Evolutionary conservation across 306 rosid genomes (phyloP).

Genomic region (Quercus suber): DNA sequence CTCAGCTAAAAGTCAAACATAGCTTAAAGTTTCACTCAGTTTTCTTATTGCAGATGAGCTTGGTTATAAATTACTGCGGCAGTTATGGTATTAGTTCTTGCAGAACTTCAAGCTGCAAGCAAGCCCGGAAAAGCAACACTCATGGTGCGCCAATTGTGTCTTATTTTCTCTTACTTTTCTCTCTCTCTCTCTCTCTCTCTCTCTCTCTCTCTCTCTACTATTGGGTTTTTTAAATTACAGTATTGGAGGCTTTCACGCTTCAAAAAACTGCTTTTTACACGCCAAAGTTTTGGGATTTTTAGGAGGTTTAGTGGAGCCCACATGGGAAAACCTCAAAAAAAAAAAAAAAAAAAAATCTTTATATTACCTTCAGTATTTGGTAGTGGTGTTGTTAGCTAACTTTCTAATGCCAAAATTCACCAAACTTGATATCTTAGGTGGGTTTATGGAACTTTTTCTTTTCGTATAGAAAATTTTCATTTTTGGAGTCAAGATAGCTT

Average conservation of each 20-base stretch:
- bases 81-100: slow-evolving; percentile 14
- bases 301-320: not conserved
- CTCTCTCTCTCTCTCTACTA: not conserved
- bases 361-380: not conserved
- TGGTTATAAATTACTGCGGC: slow-evolving; percentile 27
- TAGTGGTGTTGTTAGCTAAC: no score
- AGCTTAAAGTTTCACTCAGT: not conserved
- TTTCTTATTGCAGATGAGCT: slow-evolving; percentile 32
- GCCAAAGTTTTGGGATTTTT: not conserved
- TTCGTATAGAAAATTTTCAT: not conserved
- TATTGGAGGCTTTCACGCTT: not conserved
- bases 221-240: not conserved
- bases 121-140: not conserved
- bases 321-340: not conserved
- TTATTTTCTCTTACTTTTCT: not conserved
- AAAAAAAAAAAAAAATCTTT: not conserved
- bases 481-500: not conserved
- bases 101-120: slow-evolving; percentile 25
- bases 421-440: no score
- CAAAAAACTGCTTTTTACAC: not conserved
- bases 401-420: no score
- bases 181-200: not conserved
- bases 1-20: no score
- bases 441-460: not conserved
- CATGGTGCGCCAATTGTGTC: slow-evolving; percentile 19